These are phyloP conservation scores for Fimicolochytrium jonesii DNA, from an alignment of 192 early-diverging fungal species.

Conservation along the genomic window DNA sequence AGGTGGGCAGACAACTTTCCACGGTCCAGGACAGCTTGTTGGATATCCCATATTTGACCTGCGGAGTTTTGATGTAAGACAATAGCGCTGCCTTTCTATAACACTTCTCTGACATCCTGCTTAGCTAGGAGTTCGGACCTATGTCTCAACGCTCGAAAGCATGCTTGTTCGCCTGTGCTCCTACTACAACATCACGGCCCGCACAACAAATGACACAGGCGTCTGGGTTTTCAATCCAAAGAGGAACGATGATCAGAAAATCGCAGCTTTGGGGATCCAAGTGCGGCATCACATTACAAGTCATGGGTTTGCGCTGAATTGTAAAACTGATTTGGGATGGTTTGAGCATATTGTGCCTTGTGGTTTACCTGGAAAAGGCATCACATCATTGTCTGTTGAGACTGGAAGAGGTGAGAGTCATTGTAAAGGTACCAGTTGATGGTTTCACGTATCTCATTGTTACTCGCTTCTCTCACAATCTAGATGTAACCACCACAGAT, in stretches of 20 bases:
- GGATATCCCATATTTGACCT: slow-evolving; percentile 89
- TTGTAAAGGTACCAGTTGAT: no score
- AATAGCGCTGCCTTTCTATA: neutral
- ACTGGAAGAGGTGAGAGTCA: no score
- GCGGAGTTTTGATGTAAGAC: slow-evolving; percentile 57
- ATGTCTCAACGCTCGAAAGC: slow-evolving; percentile 75
- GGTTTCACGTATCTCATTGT: no score
- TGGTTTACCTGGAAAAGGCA: slow-evolving; percentile 72
- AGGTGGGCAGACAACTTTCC: slow-evolving; percentile 94
- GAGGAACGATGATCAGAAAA: slow-evolving; percentile 63
- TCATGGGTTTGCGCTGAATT: slow-evolving; percentile 95
- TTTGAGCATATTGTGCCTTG: slow-evolving; percentile 90
- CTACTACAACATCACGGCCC: slow-evolving; percentile 60
- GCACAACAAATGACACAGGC: slow-evolving; percentile 71
- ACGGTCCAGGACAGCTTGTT: slow-evolving; percentile 96
- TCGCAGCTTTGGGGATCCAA: slow-evolving; percentile 91
- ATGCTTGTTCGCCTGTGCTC: slow-evolving; percentile 70
- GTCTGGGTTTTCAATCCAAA: slow-evolving; percentile 67
- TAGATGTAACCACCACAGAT: no score
- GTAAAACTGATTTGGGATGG: slow-evolving; percentile 81
- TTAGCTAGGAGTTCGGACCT: slow-evolving; percentile 62
- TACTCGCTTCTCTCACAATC: no score
- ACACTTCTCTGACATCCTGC: neutral
- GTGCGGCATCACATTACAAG: slow-evolving; percentile 81
- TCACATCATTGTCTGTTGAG: slow-evolving; percentile 68